Conservation (phyloP, 2,329 filamentous ascomycete genomes). For the Blastomyces parvus region DNA sequence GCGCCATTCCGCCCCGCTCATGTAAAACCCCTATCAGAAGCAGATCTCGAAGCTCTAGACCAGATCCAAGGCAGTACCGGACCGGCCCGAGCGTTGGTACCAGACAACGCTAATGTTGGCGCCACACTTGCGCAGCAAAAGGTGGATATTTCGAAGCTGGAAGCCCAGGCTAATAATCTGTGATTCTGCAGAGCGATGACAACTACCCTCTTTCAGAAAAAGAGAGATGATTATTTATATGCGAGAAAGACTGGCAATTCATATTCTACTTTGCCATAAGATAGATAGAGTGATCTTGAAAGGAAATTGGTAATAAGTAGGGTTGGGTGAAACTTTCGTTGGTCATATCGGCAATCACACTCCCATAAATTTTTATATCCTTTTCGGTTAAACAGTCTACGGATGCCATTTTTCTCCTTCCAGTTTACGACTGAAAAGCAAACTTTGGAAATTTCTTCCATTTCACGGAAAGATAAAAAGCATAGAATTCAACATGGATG, state of each 20-base stretch:
- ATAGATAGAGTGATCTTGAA: too few species aligned
- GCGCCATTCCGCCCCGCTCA: conserved; percentile 52
- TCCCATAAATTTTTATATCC: background rate
- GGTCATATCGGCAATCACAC: background rate
- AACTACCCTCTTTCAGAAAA: background rate
- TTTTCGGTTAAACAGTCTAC: too few species aligned
- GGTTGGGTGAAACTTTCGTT: background rate
- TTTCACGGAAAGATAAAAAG: background rate
- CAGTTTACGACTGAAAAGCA: too few species aligned
- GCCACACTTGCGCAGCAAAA: conserved; percentile 13
- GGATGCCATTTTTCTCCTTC: too few species aligned
- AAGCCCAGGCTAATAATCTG: conserved; percentile 14
- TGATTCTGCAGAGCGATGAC: conserved; percentile 2
- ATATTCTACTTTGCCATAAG: too few species aligned
- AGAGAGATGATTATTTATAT: too few species aligned
- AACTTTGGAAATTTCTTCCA: too few species aligned
- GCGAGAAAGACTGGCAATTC: too few species aligned
- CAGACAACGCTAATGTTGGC: conserved; percentile 12
- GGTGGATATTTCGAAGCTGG: conserved; percentile 15
- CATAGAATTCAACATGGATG: background rate
- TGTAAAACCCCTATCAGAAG: conserved; percentile 41
- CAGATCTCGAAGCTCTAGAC: conserved; percentile 38
- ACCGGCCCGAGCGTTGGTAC: conserved; percentile 16
- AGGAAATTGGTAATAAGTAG: too few species aligned
- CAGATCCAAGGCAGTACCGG: conserved; percentile 20